Evolutionary conservation across 1,284 basidiomycete species (phyloP).

Genomic region (Pyrrhoderma lamaoense): DNA sequence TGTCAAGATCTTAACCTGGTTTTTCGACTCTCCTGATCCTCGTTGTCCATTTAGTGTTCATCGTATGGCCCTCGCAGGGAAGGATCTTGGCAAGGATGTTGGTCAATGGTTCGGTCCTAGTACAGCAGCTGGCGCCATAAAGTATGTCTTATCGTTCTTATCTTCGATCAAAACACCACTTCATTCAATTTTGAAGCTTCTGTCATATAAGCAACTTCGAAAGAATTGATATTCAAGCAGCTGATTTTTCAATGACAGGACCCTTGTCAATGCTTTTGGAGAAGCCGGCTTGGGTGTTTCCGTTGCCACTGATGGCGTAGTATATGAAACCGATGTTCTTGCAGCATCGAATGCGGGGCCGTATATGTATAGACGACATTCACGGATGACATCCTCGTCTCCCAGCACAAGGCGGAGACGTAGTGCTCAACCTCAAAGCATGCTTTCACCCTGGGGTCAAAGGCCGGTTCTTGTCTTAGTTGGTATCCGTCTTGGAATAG

Average conservation of each 20-base stretch:
- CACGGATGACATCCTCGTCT: conserved; percentile 14
- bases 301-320: conserved; percentile 74
- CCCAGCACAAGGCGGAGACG: conserved; percentile 11
- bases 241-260: conserved; percentile 33
- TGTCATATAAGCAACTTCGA: conserved; percentile 1
- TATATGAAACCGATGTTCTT: conserved; percentile 85
- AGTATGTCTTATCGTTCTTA: conserved; percentile 35
- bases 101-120: conserved; percentile 99
- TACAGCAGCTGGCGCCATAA: conserved; percentile 92
- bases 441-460: conserved; percentile 58
- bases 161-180: background rate
- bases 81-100: conserved; percentile 90
- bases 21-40: conserved; percentile 85
- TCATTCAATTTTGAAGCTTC: background rate
- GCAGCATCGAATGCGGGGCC: conserved; percentile 56
- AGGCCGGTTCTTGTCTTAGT: conserved; percentile 84
- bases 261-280: conserved; percentile 74
- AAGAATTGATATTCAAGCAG: background rate
- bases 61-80: conserved; percentile 91
- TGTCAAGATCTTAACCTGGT: conserved; percentile 88
- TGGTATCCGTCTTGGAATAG: conserved; percentile 82
- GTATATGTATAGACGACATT: conserved; percentile 16
- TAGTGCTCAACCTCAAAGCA: conserved; percentile 12
- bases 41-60: conserved; percentile 95
- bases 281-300: conserved; percentile 78